Conservation (phyloP, 2,329 filamentous ascomycete species). For the Thelonectria blattea region DNA sequence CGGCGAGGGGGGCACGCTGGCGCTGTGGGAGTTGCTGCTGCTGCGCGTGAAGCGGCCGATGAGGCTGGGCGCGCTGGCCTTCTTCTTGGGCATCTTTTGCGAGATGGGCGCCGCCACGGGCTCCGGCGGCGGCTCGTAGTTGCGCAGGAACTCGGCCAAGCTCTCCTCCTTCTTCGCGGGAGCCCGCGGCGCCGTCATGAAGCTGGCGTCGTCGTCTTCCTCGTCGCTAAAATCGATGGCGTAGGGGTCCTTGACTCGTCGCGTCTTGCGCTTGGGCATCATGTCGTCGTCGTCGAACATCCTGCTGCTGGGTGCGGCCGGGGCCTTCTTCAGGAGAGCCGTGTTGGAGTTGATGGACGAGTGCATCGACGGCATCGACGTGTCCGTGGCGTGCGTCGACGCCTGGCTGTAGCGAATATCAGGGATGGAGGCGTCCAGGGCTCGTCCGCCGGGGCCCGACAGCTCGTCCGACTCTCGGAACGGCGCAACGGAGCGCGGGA, state of each 20-base stretch:
- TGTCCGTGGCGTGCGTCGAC: slow-evolving; percentile 63
- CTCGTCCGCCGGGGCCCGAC: slow-evolving; percentile 56
- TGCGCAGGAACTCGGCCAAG: slow-evolving; percentile 75
- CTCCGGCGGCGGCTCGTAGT: slow-evolving; percentile 68
- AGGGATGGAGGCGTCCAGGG: slow-evolving; percentile 63
- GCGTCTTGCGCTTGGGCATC: slow-evolving; percentile 75
- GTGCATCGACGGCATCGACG: slow-evolving; percentile 60
- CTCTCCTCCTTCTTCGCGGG: slow-evolving; percentile 65
- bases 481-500: slow-evolving; percentile 82
- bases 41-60: slow-evolving; percentile 62
- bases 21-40: slow-evolving; percentile 40
- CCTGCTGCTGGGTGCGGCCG: slow-evolving; percentile 38
- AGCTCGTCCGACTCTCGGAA: slow-evolving; percentile 87
- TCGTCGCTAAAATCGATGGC: slow-evolving; percentile 84
- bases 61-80: slow-evolving; percentile 66
- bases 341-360: slow-evolving; percentile 79
- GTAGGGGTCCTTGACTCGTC: slow-evolving; percentile 85
- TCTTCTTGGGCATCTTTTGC: slow-evolving; percentile 62
- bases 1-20: slow-evolving; percentile 35
- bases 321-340: slow-evolving; percentile 61
- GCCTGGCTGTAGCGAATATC: slow-evolving; percentile 62
- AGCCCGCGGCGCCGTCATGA: slow-evolving; percentile 46
- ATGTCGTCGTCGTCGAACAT: slow-evolving; percentile 58
- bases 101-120: slow-evolving; percentile 46
- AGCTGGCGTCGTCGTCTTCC: slow-evolving; percentile 58